phyloP scores from a whole-genome alignment of 805 yeast species.

The Gaillardinia entomophila region DNA sequence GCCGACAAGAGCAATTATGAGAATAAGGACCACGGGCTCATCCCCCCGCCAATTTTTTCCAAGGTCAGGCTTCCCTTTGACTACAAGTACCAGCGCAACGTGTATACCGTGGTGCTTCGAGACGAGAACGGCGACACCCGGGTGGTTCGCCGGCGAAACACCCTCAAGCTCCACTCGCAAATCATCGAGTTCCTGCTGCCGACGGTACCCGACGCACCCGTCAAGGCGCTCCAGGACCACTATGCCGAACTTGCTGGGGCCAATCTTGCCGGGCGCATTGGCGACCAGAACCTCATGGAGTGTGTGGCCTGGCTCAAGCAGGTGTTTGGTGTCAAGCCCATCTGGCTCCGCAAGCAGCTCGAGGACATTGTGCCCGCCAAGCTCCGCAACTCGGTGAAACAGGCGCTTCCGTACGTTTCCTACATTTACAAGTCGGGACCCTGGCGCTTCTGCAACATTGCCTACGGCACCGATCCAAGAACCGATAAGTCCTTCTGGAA shows the following conservation, averaged over 20 bases:
- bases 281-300: conserved; percentile 28
- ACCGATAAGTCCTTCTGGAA: conserved; percentile 45
- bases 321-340: conserved; percentile 67
- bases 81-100: conserved; percentile 73
- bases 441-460: conserved; percentile 83
- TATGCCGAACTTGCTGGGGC: conserved; percentile 21
- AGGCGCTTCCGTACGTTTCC: conserved; percentile 79
- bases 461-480: conserved; percentile 74
- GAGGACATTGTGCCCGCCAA: conserved; percentile 47
- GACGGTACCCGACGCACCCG: conserved; percentile 44
- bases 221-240: conserved; percentile 38
- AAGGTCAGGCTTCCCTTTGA: conserved; percentile 70
- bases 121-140: conserved; percentile 55
- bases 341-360: conserved; percentile 80
- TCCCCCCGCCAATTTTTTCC: conserved; percentile 86
- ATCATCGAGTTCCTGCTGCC: conserved; percentile 44
- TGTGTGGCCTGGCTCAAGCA: conserved; percentile 39
- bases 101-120: conserved; percentile 43
- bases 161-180: conserved; percentile 48
- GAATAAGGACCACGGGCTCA: conserved; percentile 49
- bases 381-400: conserved; percentile 46
- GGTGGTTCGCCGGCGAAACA: conserved; percentile 40
- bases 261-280: conserved; percentile 33
- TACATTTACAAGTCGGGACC: conserved; percentile 87
- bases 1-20: conserved; percentile 15